Evolutionary conservation across 495 filamentous ascomycete species (phyloP).

Genomic region (Glutinoglossum americanum): DNA sequence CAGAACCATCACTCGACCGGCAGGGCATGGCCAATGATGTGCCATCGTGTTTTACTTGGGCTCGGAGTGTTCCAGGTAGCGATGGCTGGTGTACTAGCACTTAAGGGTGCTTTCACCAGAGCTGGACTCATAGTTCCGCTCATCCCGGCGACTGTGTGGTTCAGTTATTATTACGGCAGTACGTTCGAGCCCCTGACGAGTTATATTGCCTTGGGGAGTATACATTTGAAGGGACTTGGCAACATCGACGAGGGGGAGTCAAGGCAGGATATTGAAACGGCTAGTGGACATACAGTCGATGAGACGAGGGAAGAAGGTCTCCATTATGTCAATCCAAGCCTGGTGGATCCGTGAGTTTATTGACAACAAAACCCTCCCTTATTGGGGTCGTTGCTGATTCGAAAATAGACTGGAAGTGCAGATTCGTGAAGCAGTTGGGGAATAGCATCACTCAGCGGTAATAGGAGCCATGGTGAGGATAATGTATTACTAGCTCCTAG

Average conservation of each 20-base stretch:
- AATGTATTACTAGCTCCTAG: not conserved
- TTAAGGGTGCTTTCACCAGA: constrained; percentile 45
- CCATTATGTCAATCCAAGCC: constrained; percentile 51
- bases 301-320: constrained; percentile 42
- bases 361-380: not conserved
- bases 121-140: constrained; percentile 57
- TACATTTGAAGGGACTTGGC: constrained; percentile 16
- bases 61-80: constrained; percentile 73
- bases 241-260: constrained; percentile 4
- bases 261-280: not conserved
- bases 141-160: constrained; percentile 61
- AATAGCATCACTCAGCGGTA: not conserved
- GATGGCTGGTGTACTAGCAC: constrained; percentile 68
- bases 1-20: constrained; percentile 90
- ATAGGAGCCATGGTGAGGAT: not conserved
- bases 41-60: constrained; percentile 67
- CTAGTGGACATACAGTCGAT: constrained; percentile 34
- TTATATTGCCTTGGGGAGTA: constrained; percentile 78
- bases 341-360: constrained; percentile 41
- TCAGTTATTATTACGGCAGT: constrained; percentile 47
- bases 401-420: constrained; percentile 16
- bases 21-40: constrained; percentile 85
- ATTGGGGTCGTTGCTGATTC: not conserved
- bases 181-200: constrained; percentile 71
- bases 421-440: constrained; percentile 15